A percentile compares a stretch with the other conserved stretches of the same genome.
phyloP scores from a whole-genome alignment of 2,329 filamentous ascomycete species.

The Kalaharituber pfeilii region DNA sequence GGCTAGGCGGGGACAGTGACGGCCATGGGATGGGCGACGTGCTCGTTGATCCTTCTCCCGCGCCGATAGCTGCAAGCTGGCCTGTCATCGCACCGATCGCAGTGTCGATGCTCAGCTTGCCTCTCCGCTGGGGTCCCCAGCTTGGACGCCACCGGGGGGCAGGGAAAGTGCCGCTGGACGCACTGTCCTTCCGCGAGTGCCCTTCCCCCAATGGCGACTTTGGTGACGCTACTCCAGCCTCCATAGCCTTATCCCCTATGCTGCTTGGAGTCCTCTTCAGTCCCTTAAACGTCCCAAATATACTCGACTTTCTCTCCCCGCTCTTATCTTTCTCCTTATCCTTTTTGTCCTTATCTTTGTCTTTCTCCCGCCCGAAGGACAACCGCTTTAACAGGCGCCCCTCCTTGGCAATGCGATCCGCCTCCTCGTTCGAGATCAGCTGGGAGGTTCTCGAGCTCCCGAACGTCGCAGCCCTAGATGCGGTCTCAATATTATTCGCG shows the following conservation, averaged over 20 bases:
- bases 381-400: slow-evolving; percentile 18
- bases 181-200: background rate
- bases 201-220: background rate
- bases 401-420: slow-evolving; percentile 15
- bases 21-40: background rate
- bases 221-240: slow-evolving; percentile 4
- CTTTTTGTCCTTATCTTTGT: slow-evolving; percentile 11
- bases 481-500: slow-evolving; percentile 33
- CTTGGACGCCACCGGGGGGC: background rate
- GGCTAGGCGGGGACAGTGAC: background rate
- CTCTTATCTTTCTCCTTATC: too few relatives aligned
- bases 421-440: slow-evolving; percentile 19
- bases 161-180: background rate
- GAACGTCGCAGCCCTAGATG: slow-evolving; percentile 26
- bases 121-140: background rate
- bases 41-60: slow-evolving; percentile 3
- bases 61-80: slow-evolving; percentile 8
- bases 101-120: slow-evolving; percentile 9
- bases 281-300: slow-evolving; percentile 11
- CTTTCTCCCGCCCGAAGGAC: slow-evolving; percentile 21
- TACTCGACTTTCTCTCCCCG: slow-evolving; percentile 11
- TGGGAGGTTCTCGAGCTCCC: slow-evolving; percentile 20
- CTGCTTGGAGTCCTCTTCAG: slow-evolving; percentile 17
- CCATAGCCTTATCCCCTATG: slow-evolving; percentile 10
- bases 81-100: slow-evolving; percentile 14